Conservation (phyloP, 495 filamentous ascomycete species). For the Bombardia bombarda region DNA sequence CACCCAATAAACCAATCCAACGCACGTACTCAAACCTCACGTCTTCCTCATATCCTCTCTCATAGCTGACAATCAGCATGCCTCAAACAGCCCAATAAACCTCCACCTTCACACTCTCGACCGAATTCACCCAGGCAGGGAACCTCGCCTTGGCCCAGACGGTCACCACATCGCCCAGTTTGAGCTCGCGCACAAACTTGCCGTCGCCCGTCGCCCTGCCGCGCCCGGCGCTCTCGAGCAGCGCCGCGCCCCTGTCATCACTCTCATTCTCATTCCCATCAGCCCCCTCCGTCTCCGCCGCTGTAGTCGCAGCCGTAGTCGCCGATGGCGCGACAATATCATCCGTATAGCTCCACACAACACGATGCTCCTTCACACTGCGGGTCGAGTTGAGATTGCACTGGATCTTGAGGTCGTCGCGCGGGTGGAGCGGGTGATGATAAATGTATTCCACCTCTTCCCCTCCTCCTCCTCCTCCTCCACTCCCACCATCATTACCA, state of each 20-base stretch:
- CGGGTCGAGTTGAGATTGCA: slow-evolving; percentile 36
- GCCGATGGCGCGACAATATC: slow-evolving; percentile 22
- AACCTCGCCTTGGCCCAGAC: slow-evolving; percentile 60
- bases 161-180: slow-evolving; percentile 56
- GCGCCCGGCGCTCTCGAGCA: slow-evolving; percentile 35
- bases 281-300: too few relatives aligned
- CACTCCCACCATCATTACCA: too few relatives aligned
- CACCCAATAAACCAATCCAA: too few relatives aligned
- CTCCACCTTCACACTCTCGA: slow-evolving; percentile 48
- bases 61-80: too few relatives aligned
- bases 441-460: too few relatives aligned
- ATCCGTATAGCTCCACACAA: slow-evolving; percentile 51
- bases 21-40: too few relatives aligned
- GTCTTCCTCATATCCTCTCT: too few relatives aligned
- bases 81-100: slow-evolving; percentile 62
- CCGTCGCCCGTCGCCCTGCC: slow-evolving; percentile 50
- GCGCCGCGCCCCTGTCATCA: too few relatives aligned
- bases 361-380: slow-evolving; percentile 29
- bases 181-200: slow-evolving; percentile 46
- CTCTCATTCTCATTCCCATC: too few relatives aligned
- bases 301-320: slow-evolving; percentile 25
- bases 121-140: slow-evolving; percentile 51
- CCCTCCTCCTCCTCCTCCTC: too few relatives aligned
- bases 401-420: slow-evolving; percentile 39
- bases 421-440: slow-evolving; percentile 34